These are phyloP conservation scores for Calonectria hongkongensis DNA, from an alignment of 2,329 filamentous ascomycete genomes.

Conservation along the genomic window DNA sequence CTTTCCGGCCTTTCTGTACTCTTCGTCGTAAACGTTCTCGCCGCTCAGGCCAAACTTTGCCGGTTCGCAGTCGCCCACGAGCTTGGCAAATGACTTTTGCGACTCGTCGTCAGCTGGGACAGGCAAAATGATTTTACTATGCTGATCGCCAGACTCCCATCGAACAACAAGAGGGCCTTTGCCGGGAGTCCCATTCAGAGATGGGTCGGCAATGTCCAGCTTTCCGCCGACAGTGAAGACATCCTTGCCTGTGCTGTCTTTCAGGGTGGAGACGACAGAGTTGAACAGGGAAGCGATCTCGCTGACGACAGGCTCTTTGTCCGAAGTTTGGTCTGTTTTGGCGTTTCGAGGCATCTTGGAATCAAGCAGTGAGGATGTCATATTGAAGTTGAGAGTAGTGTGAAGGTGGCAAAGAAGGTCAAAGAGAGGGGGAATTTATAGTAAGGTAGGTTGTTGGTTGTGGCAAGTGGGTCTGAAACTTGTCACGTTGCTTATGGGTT, in stretches of 20 bases:
- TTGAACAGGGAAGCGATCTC: background rate
- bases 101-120: background rate
- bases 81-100: background rate
- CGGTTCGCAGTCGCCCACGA: constrained; percentile 51
- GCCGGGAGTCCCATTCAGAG: background rate
- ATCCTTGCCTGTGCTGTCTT: background rate
- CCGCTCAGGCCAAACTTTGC: constrained; percentile 69
- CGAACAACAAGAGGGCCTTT: background rate
- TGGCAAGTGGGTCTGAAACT: no score
- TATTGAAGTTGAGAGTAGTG: background rate
- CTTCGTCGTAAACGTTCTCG: constrained; percentile 69
- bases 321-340: background rate
- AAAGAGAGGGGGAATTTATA: no score
- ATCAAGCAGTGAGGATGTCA: background rate
- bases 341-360: background rate
- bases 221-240: background rate
- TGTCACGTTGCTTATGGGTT: no score
- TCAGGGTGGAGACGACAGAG: background rate
- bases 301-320: background rate
- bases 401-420: no score
- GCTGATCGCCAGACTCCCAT: constrained; percentile 1
- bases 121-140: background rate
- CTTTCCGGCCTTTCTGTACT: constrained; percentile 71
- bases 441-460: no score
- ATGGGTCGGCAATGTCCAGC: background rate